Percentiles rank a stretch among this genome's conserved stretches.
These are phyloP conservation scores for Leccinum pachyderme DNA, from an alignment of 1,284 basidiomycete species.

Conservation along the genomic window DNA sequence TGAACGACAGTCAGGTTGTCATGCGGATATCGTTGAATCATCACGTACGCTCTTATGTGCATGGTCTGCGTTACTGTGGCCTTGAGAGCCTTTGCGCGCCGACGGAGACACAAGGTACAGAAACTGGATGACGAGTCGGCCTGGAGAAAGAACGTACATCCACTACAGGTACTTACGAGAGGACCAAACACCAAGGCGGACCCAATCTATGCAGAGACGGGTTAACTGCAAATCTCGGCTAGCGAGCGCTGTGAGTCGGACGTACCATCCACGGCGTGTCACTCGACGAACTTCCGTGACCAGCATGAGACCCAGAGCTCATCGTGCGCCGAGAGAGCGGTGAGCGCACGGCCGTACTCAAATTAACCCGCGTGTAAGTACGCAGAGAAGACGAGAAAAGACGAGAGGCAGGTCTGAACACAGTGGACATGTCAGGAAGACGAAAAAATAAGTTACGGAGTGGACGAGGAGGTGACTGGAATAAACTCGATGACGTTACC, in stretches of 20 bases:
- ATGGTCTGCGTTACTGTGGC: constrained; percentile 17
- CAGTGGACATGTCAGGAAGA: constrained; percentile 14
- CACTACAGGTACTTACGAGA: constrained; percentile 19
- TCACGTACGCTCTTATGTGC: constrained; percentile 25
- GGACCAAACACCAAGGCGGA: constrained; percentile 35
- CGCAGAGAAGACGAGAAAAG: constrained; percentile 19
- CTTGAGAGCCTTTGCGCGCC: constrained; percentile 23
- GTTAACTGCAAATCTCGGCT: background rate
- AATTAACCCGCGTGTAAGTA: constrained; percentile 7
- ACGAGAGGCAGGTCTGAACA: constrained; percentile 17
- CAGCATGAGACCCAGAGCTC: constrained; percentile 26
- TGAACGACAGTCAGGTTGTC: constrained; percentile 14
- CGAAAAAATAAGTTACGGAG: constrained; percentile 9
- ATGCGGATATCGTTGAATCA: background rate
- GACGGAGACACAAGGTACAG: constrained; percentile 34
- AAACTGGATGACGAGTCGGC: constrained; percentile 17
- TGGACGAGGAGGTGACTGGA: background rate
- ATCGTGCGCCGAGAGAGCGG: constrained; percentile 23
- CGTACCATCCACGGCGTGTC: constrained; percentile 34
- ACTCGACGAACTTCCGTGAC: constrained; percentile 17
- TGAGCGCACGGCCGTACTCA: constrained; percentile 9
- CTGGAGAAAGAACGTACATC: background rate
- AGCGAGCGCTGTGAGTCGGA: background rate
- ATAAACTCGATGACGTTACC: constrained; percentile 33
- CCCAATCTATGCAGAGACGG: constrained; percentile 23